Evolutionary conservation across 169 alveolate genomes (phyloP), one percentile per base, ranked within the genome.

Genomic region (Toxoplasma gondii): DNA sequence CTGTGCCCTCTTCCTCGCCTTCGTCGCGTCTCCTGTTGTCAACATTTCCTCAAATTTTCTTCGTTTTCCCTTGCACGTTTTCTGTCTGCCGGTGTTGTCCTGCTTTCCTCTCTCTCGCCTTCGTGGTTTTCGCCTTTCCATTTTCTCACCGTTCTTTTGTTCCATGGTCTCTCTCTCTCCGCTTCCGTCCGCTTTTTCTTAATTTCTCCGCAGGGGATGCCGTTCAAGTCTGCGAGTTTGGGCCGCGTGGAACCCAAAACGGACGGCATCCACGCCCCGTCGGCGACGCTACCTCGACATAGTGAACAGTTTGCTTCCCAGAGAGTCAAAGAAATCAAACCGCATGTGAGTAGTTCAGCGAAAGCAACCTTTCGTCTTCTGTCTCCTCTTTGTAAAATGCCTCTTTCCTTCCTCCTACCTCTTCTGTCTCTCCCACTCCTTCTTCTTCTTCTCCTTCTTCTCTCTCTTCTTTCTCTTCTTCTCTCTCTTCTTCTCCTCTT

Each of bases 231-330:
- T 4, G n/a, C 90, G 24, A 82, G 90, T 27, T 24, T 43, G 54
- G 90, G 90, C 39, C 90, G 90, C 69, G 67, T 82, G 67, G 67
- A 82, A 67, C 90, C 91, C 36, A 70, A 22, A 38, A 90, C 93
- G 2, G 93, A 90, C 88, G 93, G 93, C 29, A 88, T 90, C 29
- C 93, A 90, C 74, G 53, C 74, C 45, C 67, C 69, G 29, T 17
- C 74, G 69, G 41, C 86, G 83, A 12, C 58, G n/a, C 93, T 27
- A 34, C 64, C 45, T 29, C 39, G 10, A 29, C 34, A 41, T 16
- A 41, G 74, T 17, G 88, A 16, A 1, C 74, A 31, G 83, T 45
- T 10, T 16, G 41, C 39, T 29, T 88, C 92, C 31, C 83, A 88
- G 58, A 19, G 53, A 5, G 49, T 58, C 58, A 88, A 88, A 39